Base-by-base conservation (phyloP, 768 basidiomycete species). In the Tulasnella sp. region DNA sequence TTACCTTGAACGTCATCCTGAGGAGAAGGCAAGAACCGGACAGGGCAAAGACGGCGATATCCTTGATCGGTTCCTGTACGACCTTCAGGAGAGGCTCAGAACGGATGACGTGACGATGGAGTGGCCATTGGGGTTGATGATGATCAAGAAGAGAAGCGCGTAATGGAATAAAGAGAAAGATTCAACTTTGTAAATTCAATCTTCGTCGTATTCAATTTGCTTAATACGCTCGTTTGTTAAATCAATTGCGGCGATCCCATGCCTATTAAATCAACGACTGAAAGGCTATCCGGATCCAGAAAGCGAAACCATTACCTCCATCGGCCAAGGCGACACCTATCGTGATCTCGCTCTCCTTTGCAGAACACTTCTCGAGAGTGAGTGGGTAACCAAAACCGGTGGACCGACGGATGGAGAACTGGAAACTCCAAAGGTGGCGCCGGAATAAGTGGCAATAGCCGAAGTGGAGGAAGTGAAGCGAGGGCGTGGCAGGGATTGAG, bases 1-100 rank as follows among this genome's bases (percentile, higher is more conserved):
- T 17, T 94, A 87, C 81, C 87, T 89, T 77, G 90, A 91, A 78
- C 80, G 80, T 15, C 86, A 89, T 80, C 91, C 91, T 0, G 85
- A 87, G 38, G 91, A 93, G 79, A 78, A 83, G 54, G 77, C 36
- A 42, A 38, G 69, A 42, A 42, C 17, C 0, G 75, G 75, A 31
- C 70, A 69, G 34, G 64, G 79, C 19, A 69, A 67, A 40, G 74
- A 80, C 22, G 81, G 80, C 9, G 82, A 82, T 76, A 77, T 82
- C 19, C 79, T 79, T 9, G 75, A 75, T 25, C 49, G 49, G 1
- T 34, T 64, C 31, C 4, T 64, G 14, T 25, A 34, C 29, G 31
- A 64, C 5, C 12, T 64, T 5, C 15, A 64, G 58, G 29, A 29
- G 31, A 34, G 5, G 12, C 15, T 64, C 15, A 29, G 31, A 14